Base-by-base conservation (phyloP, 306 rosid species). In the Senna siamea region DNA sequence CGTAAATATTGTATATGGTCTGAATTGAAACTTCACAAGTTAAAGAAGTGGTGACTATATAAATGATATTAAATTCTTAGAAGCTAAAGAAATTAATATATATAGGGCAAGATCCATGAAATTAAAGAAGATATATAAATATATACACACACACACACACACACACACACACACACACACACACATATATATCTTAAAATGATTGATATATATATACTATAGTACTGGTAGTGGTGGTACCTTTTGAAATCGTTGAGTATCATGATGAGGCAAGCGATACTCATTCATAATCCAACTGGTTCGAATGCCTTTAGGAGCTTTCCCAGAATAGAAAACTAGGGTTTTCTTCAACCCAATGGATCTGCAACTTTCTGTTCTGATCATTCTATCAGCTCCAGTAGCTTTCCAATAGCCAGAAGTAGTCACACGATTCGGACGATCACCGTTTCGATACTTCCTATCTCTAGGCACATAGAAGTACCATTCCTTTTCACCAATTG, bases 401-500 rank as follows among this genome's bases (percentile, higher is more conserved):
- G 99, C 99, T 78, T 95, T 95, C 99, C 99, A 95, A 38, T 95
- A 95, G 18, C 99, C 99, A 11, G 99, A 92, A 9, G 97, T 95
- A 0, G 99, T 95, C 0, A 95, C 99, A 0, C 99, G 86, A 70
- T 95, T 95, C 0, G 99, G 99, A n/a, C 99, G 80, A 69, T 95
- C 99, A 0, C 99, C 99, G 82, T 94, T 95, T 0, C 99, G 70
- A 72, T 95, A 95, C 78, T 95, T 95, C 4, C 96, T 76, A 73
- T 95, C 99, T 44, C 99, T 76, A 0, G 99, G 99, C 68, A 95
- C 99, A 80, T 95, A 95, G 46, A 94, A 95, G 76, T 88, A 95
- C 99, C 99, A 95, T 8, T 95, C 99, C 83, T 95, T 95, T 84
- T 95, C 99, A 0, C 99, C 99, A 2, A 95, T 95, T n/a, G 99